Conservation (phyloP, 306 rosid species). For the Rubus idaeus region DNA sequence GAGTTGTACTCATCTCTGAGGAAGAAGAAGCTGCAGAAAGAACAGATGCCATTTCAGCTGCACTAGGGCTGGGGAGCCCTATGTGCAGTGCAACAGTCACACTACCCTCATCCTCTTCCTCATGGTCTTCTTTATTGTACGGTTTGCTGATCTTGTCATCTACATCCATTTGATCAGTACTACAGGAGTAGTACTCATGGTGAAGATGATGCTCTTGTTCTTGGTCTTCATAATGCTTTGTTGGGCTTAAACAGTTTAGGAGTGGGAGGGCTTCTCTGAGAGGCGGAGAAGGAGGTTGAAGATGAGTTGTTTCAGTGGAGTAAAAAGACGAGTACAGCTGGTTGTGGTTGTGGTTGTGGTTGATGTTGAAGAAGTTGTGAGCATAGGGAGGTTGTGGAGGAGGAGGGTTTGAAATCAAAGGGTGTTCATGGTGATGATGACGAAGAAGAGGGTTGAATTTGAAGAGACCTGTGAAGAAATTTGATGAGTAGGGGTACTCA, state of each 20-base stretch:
- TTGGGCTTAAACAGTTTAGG: conserved; percentile 43
- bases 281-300: conserved; percentile 74
- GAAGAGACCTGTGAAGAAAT: conserved; percentile 44
- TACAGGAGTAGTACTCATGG: neutral
- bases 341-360: conserved; percentile 9
- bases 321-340: conserved; percentile 11
- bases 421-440: conserved; percentile 6
- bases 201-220: neutral
- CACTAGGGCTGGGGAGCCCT: conserved; percentile 97
- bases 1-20: conserved; percentile 32
- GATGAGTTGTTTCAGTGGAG: conserved; percentile 13
- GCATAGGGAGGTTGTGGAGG: conserved; percentile 13
- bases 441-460: conserved; percentile 44
- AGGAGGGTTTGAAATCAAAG: conserved; percentile 16
- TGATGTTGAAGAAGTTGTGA: conserved; percentile 24
- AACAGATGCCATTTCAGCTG: conserved; percentile 79
- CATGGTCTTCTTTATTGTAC: neutral
- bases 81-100: conserved; percentile 96
- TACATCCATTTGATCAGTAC: conserved; percentile 41
- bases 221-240: conserved; percentile 27
- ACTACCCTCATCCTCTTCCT: conserved; percentile 18
- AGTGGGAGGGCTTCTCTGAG: conserved; percentile 83
- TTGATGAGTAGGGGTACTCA: conserved; percentile 39
- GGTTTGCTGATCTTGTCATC: conserved; percentile 21
- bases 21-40: conserved; percentile 42